Evolutionary conservation across 2,329 filamentous ascomycete species (phyloP), one percentile per base, ranked within the genome.

Genomic region (Didymella pomorum): DNA sequence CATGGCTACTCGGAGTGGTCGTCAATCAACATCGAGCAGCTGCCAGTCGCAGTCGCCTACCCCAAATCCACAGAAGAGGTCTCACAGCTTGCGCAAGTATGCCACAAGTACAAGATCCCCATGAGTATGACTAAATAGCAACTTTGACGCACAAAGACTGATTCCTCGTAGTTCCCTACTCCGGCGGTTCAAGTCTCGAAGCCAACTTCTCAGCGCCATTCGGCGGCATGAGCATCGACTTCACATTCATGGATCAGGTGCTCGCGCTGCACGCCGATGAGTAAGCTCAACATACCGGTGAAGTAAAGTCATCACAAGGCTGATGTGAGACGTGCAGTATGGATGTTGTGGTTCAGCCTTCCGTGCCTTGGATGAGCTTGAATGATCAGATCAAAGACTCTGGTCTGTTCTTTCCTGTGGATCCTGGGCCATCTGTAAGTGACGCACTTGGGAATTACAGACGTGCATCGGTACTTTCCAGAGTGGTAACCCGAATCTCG

Each of bases 341-440:
- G 90, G 93, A 97, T 68, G 84, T 97, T 48, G 91, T 96, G 4
- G 92, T 97, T 3, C 93, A 97, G 75, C 93, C 93, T 3, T 91
- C 90, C 7, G 89, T 97, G 10, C 89, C 90, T n/a, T 97, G 93
- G 93, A 93, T 96, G 84, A 87, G 90, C 51, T 79, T 97, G 57
- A 97, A 97, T 69, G 87, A 89, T 64, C 83, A 87, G 47, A 87
- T 90, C 70, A 86, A 89, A 76, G 83, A 86, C 37, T 88, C 86
- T 4, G 91, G 91, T 0, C 84, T 97, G 1, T 97, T 97, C 79
- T 96, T 97, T 73, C 93, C 93, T 1, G 88, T 96, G 12, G 93
- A 97, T 70, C 93, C 93, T 12, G 91, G 91, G 74, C 89, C 89
- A 35, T 79, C 78, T 21, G 76, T 77, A 66, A 66, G 75, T 70